A percentile compares a stretch with the other conserved stretches of the same genome.
These are phyloP conservation scores for Jackrogersella multiformis DNA, from an alignment of 495 filamentous ascomycete species.

Conservation along the genomic window DNA sequence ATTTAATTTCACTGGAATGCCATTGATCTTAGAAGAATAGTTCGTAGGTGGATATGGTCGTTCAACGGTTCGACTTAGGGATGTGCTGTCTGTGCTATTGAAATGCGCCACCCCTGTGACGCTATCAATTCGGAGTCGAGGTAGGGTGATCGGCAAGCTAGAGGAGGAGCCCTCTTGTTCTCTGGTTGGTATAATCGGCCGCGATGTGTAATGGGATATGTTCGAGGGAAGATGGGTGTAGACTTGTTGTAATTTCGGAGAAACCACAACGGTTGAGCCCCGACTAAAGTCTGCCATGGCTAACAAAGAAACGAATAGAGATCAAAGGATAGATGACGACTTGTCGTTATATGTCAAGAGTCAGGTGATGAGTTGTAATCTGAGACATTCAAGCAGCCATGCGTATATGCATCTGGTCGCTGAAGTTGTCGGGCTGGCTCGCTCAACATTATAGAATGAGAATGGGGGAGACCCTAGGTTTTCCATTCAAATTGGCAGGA, in stretches of 20 bases:
- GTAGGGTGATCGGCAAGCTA: constrained; percentile 14
- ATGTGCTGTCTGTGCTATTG: constrained; percentile 5
- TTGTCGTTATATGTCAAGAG: constrained; percentile 40
- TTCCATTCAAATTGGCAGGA: constrained; percentile 36
- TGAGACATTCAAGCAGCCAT: constrained; percentile 44
- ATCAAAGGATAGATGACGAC: constrained; percentile 8
- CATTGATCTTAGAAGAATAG: constrained; percentile 14
- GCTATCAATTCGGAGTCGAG: constrained; percentile 21
- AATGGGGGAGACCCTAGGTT: constrained; percentile 30
- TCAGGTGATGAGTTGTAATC: constrained; percentile 37
- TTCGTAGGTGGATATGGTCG: neutral
- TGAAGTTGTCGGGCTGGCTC: constrained; percentile 26
- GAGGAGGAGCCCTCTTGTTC: constrained; percentile 3
- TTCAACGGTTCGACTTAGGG: constrained; percentile 8
- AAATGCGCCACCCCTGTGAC: constrained; percentile 15
- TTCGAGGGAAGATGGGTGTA: constrained; percentile 14
- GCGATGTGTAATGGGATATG: constrained; percentile 26
- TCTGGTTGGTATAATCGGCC: constrained; percentile 1
- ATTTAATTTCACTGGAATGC: constrained; percentile 17
- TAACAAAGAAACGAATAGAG: constrained; percentile 21
- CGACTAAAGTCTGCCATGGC: constrained; percentile 37
- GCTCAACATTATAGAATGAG: constrained; percentile 27
- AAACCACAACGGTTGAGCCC: constrained; percentile 35
- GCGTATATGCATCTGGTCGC: constrained; percentile 39
- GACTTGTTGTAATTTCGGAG: constrained; percentile 31